Evolutionary conservation across 306 rosid species (phyloP), one percentile per base, ranked within the genome.

Genomic region (Fagus sylvatica): DNA sequence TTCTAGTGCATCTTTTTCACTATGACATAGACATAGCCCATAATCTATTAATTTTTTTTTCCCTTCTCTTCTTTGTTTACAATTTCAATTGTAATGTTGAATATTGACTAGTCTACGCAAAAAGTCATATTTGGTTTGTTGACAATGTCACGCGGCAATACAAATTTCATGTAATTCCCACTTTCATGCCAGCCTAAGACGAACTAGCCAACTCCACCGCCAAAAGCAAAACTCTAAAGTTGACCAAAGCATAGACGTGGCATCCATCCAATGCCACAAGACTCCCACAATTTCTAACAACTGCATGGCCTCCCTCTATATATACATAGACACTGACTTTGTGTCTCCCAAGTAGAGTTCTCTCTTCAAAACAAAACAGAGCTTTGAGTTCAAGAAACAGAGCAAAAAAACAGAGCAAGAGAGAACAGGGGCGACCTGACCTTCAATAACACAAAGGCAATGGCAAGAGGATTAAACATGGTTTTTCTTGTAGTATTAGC

Each of bases 341-440:
- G 51, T 43, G 51, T 46, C 51, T 46, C 51, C 15, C 51, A 46
- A 12, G 0, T 46, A 46, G n/a, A 46, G 15, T 46, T 46, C 15
- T 46, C 51, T 46, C 51, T 13, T 2, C 15, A 46, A 12, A 46
- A 10, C 13, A 65, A n/a, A n/a, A n/a, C n/a, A n/a, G n/a, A n/a
- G n/a, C n/a, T n/a, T n/a, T n/a, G n/a, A n/a, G n/a, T n/a, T n/a
- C n/a, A n/a, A n/a, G n/a, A 51, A 34, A 34, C 28, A 55, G 66
- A 77, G 62, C 28, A 65, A 36, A 22, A 72, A 48, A 75, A 42
- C 80, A 81, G 33, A 48, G 74, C 5, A 32, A 49, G 22, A 41
- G 19, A 60, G 71, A 74, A 71, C 74, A 71, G 91, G 93, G 90
- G 93, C 90, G 90, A 85, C 80, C 76, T 70, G 68, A 84, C 53